Base-by-base conservation (phyloP, 768 basidiomycete species). In the Pisolithus tinctorius region DNA sequence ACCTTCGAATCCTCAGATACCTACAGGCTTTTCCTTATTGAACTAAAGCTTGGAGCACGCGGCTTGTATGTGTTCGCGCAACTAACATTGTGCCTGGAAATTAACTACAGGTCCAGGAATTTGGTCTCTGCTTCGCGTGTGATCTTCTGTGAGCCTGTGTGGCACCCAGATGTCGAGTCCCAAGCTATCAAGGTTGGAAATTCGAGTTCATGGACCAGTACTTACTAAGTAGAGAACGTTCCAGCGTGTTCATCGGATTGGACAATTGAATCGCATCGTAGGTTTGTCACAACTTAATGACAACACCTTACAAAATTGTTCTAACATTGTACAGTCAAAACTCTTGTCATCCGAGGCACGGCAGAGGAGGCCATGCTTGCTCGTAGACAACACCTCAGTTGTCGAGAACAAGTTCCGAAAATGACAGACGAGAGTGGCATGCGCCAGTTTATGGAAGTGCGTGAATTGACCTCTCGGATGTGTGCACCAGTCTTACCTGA, bases 71-170 rank as follows among this genome's bases (percentile, higher is more conserved):
- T 77, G 27, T 17, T 26, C 25, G 7, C 1, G 36, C 29, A 7
- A 4, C 36, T 34, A 31, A 1, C 3, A 10, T 41, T 29, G 26
- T 34, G n/a, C 11, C 40, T 11, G 2, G 7, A 6, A 30, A 31
- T 49, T 55, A 25, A 62, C 13, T 45, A 23, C 14, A n/a, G 23
- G 17, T 13, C 4, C 59, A 93, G 92, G 55, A 95, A 95, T 61
- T 70, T 95, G n/a, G 79, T 88, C 46, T 81, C 84, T 2, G 93
- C 92, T 0, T 92, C 92, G 17, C 76, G 93, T 9, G 79, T 94
- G 1, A 92, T 94, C 47, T 93, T 95, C 62, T 88, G 89, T 50
- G 89, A 93, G 60, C 92, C 93, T 2, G 85, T 94, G 7, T 95
- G 92, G 92, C 85, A 84, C 55, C 86, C 86, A 23, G 93, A 95